Percentiles rank a stretch among this genome's conserved stretches.
Evolutionary conservation across 345 rosid species (phyloP).

Genomic region (Aurinia saxatilis): DNA sequence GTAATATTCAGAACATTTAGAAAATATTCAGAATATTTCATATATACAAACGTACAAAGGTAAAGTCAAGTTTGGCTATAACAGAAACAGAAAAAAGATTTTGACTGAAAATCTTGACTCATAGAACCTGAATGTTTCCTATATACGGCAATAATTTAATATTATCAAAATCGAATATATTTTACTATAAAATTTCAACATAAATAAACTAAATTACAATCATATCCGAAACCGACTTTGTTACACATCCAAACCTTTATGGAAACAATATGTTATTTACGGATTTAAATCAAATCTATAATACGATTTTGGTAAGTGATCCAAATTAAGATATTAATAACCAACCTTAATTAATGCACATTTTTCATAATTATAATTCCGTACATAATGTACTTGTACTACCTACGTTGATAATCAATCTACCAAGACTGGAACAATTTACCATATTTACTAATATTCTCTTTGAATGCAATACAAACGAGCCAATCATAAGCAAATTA

Average conservation of each 20-base stretch:
- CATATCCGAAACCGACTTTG: not conserved
- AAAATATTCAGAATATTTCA: too few relatives aligned
- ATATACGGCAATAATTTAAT: not conserved
- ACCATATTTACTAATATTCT: slow-evolving; percentile 13
- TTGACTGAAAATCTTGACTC: slow-evolving; percentile 24
- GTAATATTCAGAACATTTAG: not conserved
- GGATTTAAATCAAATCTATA: not conserved
- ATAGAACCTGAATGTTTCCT: not conserved
- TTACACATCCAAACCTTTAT: not conserved
- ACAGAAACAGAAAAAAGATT: slow-evolving; percentile 15
- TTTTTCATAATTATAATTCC: not conserved
- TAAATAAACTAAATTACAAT: not conserved
- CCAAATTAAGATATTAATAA: not conserved
- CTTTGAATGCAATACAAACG: not conserved
- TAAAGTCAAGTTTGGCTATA: slow-evolving; percentile 25
- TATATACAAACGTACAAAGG: not conserved
- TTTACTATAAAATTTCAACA: not conserved
- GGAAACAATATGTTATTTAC: not conserved
- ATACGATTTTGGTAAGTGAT: not conserved
- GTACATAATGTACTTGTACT: not conserved
- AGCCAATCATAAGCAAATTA: not conserved
- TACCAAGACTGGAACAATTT: slow-evolving; percentile 9
- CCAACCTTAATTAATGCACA: not conserved
- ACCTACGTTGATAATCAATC: not conserved
- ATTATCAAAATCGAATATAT: not conserved